Evolutionary conservation across 2,329 filamentous ascomycete genomes (phyloP).

Genomic region (Alternaria triticimaculans): DNA sequence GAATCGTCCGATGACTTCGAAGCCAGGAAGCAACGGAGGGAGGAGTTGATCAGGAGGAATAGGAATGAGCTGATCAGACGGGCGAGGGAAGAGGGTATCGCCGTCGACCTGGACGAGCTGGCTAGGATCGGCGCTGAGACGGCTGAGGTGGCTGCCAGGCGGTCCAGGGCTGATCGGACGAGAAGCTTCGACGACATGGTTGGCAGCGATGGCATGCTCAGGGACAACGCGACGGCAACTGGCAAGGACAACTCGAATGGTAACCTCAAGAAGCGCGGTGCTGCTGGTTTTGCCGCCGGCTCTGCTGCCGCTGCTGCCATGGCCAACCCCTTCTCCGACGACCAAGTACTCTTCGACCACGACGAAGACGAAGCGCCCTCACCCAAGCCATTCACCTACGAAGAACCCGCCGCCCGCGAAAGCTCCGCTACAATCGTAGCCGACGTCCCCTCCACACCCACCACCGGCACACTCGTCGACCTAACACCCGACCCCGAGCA

Average conservation of each 20-base stretch:
- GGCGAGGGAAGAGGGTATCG: conserved; percentile 50
- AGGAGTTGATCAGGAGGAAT: conserved; percentile 44
- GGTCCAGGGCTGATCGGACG: conserved; percentile 26
- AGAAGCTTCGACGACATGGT: conserved; percentile 52
- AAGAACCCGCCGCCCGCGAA: conserved; percentile 34
- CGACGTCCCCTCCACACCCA: conserved; percentile 10
- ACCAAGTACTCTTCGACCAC: conserved; percentile 52
- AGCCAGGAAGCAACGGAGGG: conserved; percentile 34
- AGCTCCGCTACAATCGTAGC: conserved; percentile 41
- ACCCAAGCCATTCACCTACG: conserved; percentile 34
- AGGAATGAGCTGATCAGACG: conserved; percentile 45
- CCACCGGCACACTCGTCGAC: conserved; percentile 38
- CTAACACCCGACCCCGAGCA: conserved; percentile 34
- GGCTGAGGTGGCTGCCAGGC: conserved; percentile 23
- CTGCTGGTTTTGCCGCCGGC: conserved; percentile 49
- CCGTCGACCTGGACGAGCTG: conserved; percentile 51
- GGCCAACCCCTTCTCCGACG: conserved; percentile 56
- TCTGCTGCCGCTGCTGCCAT: conserved; percentile 40
- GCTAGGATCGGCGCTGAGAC: conserved; percentile 42
- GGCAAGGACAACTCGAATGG: conserved; percentile 26
- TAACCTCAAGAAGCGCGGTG: conserved; percentile 38
- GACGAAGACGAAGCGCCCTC: conserved; percentile 40
- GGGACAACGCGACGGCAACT: conserved; percentile 32
- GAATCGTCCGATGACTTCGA: conserved; percentile 44
- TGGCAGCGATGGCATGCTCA: conserved; percentile 50